Base-by-base conservation (phyloP, 108 stramenopile genomes). In the Schizochytrium sp. region DNA sequence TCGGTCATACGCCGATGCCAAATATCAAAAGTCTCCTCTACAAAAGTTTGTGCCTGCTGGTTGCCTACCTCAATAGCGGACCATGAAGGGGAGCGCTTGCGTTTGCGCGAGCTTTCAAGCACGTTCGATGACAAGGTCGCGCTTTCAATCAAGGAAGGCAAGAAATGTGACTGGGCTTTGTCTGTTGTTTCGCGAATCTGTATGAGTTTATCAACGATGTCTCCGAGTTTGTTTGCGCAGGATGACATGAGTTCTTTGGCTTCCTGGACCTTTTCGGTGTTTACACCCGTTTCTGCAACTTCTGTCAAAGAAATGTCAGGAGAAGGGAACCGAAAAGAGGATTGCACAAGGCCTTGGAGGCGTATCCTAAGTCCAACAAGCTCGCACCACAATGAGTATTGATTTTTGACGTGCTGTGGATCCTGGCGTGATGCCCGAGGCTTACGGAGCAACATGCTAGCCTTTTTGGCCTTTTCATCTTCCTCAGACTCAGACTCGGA, bases 341-440 rank as follows among this genome's bases (percentile, higher is more conserved):
- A 38, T 3, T 69, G 50, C 5, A 83, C 15, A 47, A 83, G 3
- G 47, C 76, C 53, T 55, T 83, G 76, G 15, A 83, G 13, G 76
- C 76, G 76, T 49, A 83, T 83, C 76, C 76, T 49, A 17, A 83
- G 28, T 5, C 76, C 76, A 0, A 83, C 76, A 38, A 83, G 76
- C 47, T 83, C 76, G 76, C 76, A 55, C 76, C 76, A 83, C 17
- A 49, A 2, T 40, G 76, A 49, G 76, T 55, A 55, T 28, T 83
- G 76, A n/a, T 49, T 55, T 53, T 83, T 83, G 17, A 83, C 76
- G 2, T 55, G 47, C 45, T 0, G 38, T 47, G 76, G 76, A 40
- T 83, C 28, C 47, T 55, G 50, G 17, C 53, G 47, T 1, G 50
- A 38, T 5, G 28, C 53, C 1, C 50, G 50, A 10, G 76, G 76